A percentile compares a stretch with the other conserved stretches of the same genome.
Conservation (phyloP, 1,139 yeast species). For the Yamadazyma aaseri region DNA sequence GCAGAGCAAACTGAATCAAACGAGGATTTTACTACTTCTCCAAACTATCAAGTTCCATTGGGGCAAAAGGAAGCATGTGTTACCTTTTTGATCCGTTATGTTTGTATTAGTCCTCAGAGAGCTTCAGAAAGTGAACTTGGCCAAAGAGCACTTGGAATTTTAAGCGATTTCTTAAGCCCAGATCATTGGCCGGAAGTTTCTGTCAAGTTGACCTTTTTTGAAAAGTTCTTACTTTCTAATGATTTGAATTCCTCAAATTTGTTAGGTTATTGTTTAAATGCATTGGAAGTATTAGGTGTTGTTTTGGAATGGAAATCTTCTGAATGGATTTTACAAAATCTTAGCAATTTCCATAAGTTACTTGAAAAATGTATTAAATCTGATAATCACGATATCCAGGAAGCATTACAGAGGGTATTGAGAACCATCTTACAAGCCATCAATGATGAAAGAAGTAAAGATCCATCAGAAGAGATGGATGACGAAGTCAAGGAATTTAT, state of each 20-base stretch:
- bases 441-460: conserved; percentile 43
- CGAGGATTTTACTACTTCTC: conserved; percentile 39
- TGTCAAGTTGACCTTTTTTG: conserved; percentile 82
- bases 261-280: conserved; percentile 80
- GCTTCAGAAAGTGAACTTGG: conserved; percentile 85
- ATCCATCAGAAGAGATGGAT: conserved; percentile 48
- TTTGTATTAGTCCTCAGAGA: conserved; percentile 83
- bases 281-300: conserved; percentile 86
- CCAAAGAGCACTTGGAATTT: conserved; percentile 71
- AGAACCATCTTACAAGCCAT: conserved; percentile 64
- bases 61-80: conserved; percentile 87
- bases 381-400: conserved; percentile 83
- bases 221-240: conserved; percentile 75
- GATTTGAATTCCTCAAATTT: conserved; percentile 65
- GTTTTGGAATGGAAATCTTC: conserved; percentile 75
- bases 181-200: conserved; percentile 84
- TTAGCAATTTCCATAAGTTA: conserved; percentile 65
- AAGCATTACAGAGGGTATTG: conserved; percentile 73
- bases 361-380: conserved; percentile 81
- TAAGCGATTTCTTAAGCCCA: conserved; percentile 70
- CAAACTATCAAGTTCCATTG: conserved; percentile 62
- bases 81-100: conserved; percentile 84
- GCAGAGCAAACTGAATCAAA: conserved; percentile 1
- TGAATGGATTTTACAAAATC: conserved; percentile 73
- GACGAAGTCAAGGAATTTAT: conserved; percentile 66